These are phyloP conservation scores for Penicillium paneum DNA, from an alignment of 2,329 filamentous ascomycete species.

Conservation along the genomic window DNA sequence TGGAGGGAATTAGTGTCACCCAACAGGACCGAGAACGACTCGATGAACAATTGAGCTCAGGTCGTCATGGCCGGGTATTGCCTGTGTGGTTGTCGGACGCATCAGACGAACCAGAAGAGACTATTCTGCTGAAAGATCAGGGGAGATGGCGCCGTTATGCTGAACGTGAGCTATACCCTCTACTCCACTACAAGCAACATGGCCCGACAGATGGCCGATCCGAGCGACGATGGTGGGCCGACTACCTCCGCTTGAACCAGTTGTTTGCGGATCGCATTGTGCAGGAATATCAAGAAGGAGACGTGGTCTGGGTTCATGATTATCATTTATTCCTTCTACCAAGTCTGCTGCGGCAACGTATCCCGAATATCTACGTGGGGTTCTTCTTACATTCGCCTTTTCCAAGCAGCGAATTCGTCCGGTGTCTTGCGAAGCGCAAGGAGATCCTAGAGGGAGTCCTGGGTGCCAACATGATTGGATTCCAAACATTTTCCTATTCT, in stretches of 20 bases:
- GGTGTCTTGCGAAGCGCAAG: constrained; percentile 82
- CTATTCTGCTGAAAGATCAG: constrained; percentile 74
- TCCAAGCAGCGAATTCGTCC: constrained; percentile 91
- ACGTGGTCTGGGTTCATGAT: constrained; percentile 89
- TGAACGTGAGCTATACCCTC: constrained; percentile 84
- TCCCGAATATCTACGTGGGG: constrained; percentile 86
- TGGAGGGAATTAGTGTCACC: constrained; percentile 69
- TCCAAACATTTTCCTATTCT: constrained; percentile 94
- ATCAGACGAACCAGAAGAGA: constrained; percentile 64
- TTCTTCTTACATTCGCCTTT: constrained; percentile 95
- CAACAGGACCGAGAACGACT: constrained; percentile 68
- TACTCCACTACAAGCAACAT: constrained; percentile 95
- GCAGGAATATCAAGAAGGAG: constrained; percentile 84
- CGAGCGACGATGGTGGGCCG: constrained; percentile 80
- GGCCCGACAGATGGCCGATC: constrained; percentile 81
- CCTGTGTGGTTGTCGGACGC: constrained; percentile 89
- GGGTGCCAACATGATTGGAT: constrained; percentile 88
- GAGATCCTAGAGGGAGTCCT: constrained; percentile 86
- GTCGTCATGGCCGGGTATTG: constrained; percentile 72
- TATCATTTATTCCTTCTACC: constrained; percentile 90
- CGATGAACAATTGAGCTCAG: constrained; percentile 69
- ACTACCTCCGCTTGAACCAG: constrained; percentile 91
- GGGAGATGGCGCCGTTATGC: constrained; percentile 84
- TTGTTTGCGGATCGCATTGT: constrained; percentile 87
- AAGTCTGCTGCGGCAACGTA: constrained; percentile 77